Evolutionary conservation across 345 rosid genomes (phyloP), one percentile per base, ranked within the genome.

Genomic region (Eucalyptus erythrocorys): DNA sequence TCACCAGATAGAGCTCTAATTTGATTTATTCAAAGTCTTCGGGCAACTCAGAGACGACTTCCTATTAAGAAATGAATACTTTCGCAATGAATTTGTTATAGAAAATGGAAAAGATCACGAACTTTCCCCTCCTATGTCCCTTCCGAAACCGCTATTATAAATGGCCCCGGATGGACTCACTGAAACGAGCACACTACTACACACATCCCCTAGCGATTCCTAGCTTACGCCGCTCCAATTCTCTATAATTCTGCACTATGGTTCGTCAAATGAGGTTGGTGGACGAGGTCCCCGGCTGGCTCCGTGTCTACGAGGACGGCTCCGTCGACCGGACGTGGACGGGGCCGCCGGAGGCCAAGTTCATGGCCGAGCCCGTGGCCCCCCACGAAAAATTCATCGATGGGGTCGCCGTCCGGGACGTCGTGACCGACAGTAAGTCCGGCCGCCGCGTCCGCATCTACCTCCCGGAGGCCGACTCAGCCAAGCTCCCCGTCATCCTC

Each of bases 201-300:
- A 55, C 24, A 55, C 84, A 40, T 76, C 8, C 13, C 45, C 42
- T 5, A 10, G 47, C 24, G 47, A 42, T 40, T 76, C 16, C 84
- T 76, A 21, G 30, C 30, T 40, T 11, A 40, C 81, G 4, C 84
- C 5, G 37, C 34, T 14, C 40, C 37, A n/a, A n/a, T 15, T 64
- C 76, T 64, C 76, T 64, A 34, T 64, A 32, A n/a, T 64, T n/a
- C 32, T 55, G 30, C 84, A 50, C 42, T 42, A 94, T 95, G 97
- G 91, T 42, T 6, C 22, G 27, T 5, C 89, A 91, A 26, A 93
- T 79, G 89, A 90, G 45, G 51, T 26, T 93, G 22, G 92, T 94
- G 13, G 93, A 93, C 2, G 94, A 95, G 59, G 98, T 95, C 14
- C 94, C 98, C 50, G 96, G 98, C 26, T 95, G 96, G 98, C 94